Base-by-base conservation (phyloP, 257 asterid genomes). In the Thymus quinquecostatus region DNA sequence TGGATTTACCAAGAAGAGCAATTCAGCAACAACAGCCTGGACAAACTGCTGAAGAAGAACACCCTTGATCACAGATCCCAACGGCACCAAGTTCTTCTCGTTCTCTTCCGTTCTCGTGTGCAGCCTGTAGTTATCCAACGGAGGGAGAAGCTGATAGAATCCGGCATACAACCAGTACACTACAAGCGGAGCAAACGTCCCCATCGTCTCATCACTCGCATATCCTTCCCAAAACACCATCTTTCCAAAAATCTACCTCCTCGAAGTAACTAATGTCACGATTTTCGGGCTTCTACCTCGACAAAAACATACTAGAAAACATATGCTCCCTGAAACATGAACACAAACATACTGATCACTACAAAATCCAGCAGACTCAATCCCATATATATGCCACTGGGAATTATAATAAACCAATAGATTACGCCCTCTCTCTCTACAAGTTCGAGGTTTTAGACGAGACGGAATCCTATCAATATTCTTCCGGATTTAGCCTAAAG, bases 151-250 rank as follows among this genome's bases (percentile, higher is more conserved):
- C 87, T 91, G 96, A 82, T 91, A 91, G 67, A 89, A 82, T 32
- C 96, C 97, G 3, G 88, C 97, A 74, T 91, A 91, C 74, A 89
- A 41, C 97, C 97, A 91, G 75, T 91, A 91, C 76, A 91, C 91
- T 56, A 89, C 78, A 60, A 91, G 79, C 1, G 97, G 97, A 54
- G 97, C 95, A 83, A 89, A 91, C n/a, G 97, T 91, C 65, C 96
- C 97, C 97, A 89, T 87, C 30, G 82, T 70, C 83, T 91, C 97
- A 73, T 91, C 97, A 73, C 96, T 91, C 62, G 71, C 83, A 77
- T 87, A 86, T 71, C 88, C 91, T 72, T 91, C 97, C 97, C 97
- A 89, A 45, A 91, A 86, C 80, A 91, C 96, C 96, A 91, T 91
- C 70, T 47, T 84, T 43, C 10, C 49, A 6, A 8, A 64, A 55